Conservation (phyloP, 768 basidiomycete genomes). For the Mycena kentingensis region DNA sequence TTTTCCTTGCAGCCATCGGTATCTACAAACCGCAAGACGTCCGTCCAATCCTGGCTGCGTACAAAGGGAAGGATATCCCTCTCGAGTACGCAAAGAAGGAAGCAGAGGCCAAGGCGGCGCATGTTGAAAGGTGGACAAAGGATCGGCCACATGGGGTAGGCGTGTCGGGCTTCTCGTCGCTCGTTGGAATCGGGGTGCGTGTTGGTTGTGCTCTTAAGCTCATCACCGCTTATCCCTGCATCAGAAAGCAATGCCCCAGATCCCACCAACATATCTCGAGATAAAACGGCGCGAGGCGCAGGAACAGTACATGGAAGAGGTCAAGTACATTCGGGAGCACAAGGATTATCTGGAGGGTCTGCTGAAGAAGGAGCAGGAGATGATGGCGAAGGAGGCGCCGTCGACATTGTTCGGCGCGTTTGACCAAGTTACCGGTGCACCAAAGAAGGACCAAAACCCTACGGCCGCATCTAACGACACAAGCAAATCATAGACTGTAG, state of each 20-base stretch:
- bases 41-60: constrained; percentile 82
- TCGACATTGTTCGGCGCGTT: constrained; percentile 52
- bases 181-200: constrained; percentile 42
- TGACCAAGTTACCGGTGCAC: constrained; percentile 27
- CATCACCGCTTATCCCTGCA: background rate
- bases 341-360: constrained; percentile 47
- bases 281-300: constrained; percentile 55
- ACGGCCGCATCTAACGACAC: background rate
- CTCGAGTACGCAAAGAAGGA: constrained; percentile 89
- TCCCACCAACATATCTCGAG: constrained; percentile 56
- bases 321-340: constrained; percentile 49
- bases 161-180: constrained; percentile 32
- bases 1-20: constrained; percentile 67
- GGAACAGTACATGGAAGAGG: constrained; percentile 49
- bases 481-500: too few species aligned
- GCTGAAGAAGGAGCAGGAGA: constrained; percentile 42
- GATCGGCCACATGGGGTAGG: constrained; percentile 36
- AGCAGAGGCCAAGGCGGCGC: constrained; percentile 73
- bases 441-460: constrained; percentile 11
- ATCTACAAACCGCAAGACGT: constrained; percentile 90
- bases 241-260: constrained; percentile 23
- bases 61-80: constrained; percentile 86
- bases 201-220: background rate
- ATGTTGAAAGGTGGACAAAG: constrained; percentile 81
- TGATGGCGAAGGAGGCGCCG: constrained; percentile 47